phyloP scores from a whole-genome alignment of 345 rosid genomes.

The Eucalyptus caleyi region DNA sequence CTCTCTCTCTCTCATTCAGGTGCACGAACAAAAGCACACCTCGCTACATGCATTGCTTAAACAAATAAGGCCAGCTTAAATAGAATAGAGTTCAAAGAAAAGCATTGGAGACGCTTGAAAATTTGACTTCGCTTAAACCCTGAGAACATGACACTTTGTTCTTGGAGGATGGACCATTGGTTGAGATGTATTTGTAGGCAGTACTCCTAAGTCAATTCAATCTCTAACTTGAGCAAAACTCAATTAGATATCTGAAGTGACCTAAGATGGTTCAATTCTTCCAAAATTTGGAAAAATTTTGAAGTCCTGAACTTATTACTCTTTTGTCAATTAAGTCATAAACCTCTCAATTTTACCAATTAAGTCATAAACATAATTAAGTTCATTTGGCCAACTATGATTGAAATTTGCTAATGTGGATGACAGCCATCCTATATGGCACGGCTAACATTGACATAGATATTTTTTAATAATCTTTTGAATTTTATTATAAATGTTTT shows the following conservation, averaged over 20 bases:
- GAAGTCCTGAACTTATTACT: too few species aligned
- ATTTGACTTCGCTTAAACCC: background rate
- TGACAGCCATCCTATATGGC: too few species aligned
- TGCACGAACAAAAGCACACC: background rate
- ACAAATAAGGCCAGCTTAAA: background rate
- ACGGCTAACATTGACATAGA: too few species aligned
- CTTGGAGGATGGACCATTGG: background rate
- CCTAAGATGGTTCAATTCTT: background rate
- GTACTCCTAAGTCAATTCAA: background rate
- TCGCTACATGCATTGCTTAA: background rate
- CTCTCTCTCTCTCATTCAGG: background rate
- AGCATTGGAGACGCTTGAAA: background rate
- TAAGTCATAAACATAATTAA: too few species aligned
- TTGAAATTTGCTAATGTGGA: too few species aligned
- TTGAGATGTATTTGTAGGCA: background rate
- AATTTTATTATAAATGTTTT: too few species aligned
- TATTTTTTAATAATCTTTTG: too few species aligned
- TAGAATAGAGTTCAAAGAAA: background rate
- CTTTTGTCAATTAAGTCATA: too few species aligned
- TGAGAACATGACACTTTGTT: background rate
- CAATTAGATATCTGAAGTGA: background rate
- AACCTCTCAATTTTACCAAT: too few species aligned
- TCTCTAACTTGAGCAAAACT: background rate
- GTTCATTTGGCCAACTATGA: too few species aligned
- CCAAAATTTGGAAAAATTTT: too few species aligned